Percentiles rank a stretch among this genome's conserved stretches.
Conservation (phyloP, 306 rosid genomes). For the Cicer judaicum region DNA sequence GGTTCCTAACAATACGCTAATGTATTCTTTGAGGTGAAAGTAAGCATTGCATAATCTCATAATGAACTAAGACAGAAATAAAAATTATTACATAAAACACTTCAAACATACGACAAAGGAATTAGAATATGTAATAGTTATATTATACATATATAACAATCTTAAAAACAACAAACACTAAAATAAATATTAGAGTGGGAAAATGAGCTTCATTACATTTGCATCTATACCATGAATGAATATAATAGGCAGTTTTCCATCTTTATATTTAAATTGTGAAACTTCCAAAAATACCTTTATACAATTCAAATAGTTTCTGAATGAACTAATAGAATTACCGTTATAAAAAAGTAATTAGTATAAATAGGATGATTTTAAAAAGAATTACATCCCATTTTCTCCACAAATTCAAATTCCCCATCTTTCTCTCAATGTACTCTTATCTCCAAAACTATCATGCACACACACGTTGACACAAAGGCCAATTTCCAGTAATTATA, state of each 20-base stretch:
- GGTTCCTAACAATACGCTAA: not conserved
- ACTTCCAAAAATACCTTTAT: not conserved
- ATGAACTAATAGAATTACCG: not conserved
- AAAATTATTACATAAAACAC: not conserved
- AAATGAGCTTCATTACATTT: not conserved
- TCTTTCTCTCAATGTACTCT: not conserved
- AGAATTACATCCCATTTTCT: not conserved
- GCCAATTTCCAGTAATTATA: not conserved
- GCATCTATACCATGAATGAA: not conserved
- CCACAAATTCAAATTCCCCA: not conserved
- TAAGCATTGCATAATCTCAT: not conserved
- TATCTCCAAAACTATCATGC: not conserved
- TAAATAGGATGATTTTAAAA: not conserved
- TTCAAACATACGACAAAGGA: not conserved
- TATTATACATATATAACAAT: not conserved
- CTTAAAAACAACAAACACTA: not conserved
- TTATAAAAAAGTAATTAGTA: not conserved
- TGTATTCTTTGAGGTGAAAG: not conserved
- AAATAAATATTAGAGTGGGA: not conserved
- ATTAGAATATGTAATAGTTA: not conserved
- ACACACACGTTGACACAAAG: not conserved
- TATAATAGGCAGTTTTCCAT: not conserved
- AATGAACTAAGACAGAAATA: not conserved
- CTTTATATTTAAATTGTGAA: not conserved
- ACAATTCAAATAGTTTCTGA: not conserved